Evolutionary conservation across 139 green algal genomes (phyloP), one percentile per base, ranked within the genome.

Genomic region (Closterium sp.): DNA sequence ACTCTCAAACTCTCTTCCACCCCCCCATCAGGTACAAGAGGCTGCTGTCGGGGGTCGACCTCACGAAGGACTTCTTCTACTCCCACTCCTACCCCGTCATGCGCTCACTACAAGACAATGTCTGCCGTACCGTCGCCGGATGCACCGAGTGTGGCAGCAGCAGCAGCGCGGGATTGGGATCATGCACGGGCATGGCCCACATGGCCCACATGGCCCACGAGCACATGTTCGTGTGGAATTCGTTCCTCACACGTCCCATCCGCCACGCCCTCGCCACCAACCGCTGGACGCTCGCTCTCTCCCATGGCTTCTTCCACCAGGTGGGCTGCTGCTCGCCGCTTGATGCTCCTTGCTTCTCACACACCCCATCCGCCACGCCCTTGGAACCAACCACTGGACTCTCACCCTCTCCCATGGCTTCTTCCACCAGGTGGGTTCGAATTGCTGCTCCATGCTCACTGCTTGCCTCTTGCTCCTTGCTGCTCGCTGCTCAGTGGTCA

Each of bases 181-280:
- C 45, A 13, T 70, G 45, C 45, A 70, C 32, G 32, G 45, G 9
- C 42, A 62, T 62, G 42, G 42, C 42, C 5, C 50, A 73, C 50
- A 22, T 24, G 50, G n/a, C 9, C 32, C 21, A 28, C 27, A 88
- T 89, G 19, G 89, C 89, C 0, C 95, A 96, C 30, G 91, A 92
- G 88, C 97, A 91, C 95, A 98, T 98, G 95, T 98, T 98, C 90
- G 96, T 98, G 28, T 99, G 98, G 98, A 99, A 99, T 92, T 96
- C 96, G 3, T 97, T 96, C 93, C 96, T 99, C 0, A 97, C 96
- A 3, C 87, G 94, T 31, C 91, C 94, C 10, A 93, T 99, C 89
- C 95, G 97, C 0, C 29, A 79, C 6, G 92, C 91, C 21, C 89
- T 98, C 70, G 93, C 89, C 28, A 94, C 94, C 90, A 92, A 62